These are phyloP conservation scores for Globisporangium spinosum DNA, from an alignment of 352 stramenopile genomes.

Conservation along the genomic window DNA sequence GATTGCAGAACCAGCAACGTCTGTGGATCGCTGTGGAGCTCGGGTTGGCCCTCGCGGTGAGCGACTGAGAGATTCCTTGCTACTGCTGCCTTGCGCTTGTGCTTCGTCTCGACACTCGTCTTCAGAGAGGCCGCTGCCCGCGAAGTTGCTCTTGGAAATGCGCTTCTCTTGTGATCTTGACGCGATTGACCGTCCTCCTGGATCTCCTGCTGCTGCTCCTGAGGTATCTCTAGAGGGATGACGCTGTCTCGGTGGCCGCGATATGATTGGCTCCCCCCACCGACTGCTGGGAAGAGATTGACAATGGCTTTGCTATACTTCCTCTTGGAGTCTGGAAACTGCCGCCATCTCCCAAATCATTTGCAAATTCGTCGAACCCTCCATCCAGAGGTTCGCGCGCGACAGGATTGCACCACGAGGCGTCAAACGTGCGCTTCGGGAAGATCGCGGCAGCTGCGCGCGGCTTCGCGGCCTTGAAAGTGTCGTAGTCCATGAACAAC, in stretches of 20 bases:
- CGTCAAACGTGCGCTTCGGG: slow-evolving; percentile 49
- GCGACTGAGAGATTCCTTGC: background rate
- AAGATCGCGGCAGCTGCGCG: slow-evolving; percentile 42
- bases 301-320: background rate
- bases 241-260: slow-evolving; percentile 6
- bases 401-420: slow-evolving; percentile 80
- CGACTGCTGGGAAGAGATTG: background rate
- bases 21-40: background rate
- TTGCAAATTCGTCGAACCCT: too few relatives aligned
- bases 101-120: too few relatives aligned
- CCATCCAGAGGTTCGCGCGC: slow-evolving; percentile 18
- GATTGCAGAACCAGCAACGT: background rate
- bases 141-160: background rate
- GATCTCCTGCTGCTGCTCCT: background rate
- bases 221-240: background rate
- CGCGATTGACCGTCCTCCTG: background rate
- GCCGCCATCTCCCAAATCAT: background rate
- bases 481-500: slow-evolving; percentile 71
- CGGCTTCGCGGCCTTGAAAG: slow-evolving; percentile 55
- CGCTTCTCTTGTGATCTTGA: background rate
- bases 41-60: background rate
- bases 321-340: slow-evolving; percentile 1
- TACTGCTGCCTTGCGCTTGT: background rate
- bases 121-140: background rate
- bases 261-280: background rate